phyloP scores from a whole-genome alignment of 306 rosid species.

The Elaeagnus macrophylla region DNA sequence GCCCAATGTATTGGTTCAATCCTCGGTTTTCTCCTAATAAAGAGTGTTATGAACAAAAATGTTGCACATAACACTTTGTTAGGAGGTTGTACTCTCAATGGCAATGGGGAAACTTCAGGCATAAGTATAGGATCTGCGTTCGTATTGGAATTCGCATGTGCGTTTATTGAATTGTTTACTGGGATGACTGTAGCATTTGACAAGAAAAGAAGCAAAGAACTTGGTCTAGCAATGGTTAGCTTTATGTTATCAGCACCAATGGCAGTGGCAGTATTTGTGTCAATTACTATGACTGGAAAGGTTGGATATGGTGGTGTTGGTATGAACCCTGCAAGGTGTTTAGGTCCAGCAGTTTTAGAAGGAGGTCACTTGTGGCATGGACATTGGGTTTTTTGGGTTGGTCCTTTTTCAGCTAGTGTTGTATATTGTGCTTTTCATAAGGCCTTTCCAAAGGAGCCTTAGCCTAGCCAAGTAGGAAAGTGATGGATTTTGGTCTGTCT shows the following conservation, averaged over 20 bases:
- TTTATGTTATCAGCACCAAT: conserved; percentile 35
- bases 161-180: conserved; percentile 45
- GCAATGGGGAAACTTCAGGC: background rate
- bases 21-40: conserved; percentile 33
- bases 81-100: conserved; percentile 46
- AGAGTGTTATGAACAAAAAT: conserved; percentile 25
- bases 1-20: conserved; percentile 49
- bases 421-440: conserved; percentile 13
- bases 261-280: conserved; percentile 46
- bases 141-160: conserved; percentile 34
- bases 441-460: conserved; percentile 11
- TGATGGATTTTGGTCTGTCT: too few species aligned
- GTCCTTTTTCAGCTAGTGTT: conserved; percentile 47
- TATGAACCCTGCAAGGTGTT: conserved; percentile 51
- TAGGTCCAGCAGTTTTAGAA: conserved; percentile 44
- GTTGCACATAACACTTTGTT: conserved; percentile 25
- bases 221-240: conserved; percentile 43
- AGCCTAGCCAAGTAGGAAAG: too few species aligned
- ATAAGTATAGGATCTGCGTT: conserved; percentile 18
- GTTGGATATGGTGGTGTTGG: conserved; percentile 48
- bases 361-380: conserved; percentile 47
- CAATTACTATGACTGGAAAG: conserved; percentile 36
- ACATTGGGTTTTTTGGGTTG: conserved; percentile 60
- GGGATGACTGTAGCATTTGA: conserved; percentile 53
- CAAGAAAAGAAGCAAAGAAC: conserved; percentile 27